Percentiles rank a stretch among this genome's conserved stretches.
phyloP scores from a whole-genome alignment of 345 rosid genomes.

The Eucalyptus sp. region DNA sequence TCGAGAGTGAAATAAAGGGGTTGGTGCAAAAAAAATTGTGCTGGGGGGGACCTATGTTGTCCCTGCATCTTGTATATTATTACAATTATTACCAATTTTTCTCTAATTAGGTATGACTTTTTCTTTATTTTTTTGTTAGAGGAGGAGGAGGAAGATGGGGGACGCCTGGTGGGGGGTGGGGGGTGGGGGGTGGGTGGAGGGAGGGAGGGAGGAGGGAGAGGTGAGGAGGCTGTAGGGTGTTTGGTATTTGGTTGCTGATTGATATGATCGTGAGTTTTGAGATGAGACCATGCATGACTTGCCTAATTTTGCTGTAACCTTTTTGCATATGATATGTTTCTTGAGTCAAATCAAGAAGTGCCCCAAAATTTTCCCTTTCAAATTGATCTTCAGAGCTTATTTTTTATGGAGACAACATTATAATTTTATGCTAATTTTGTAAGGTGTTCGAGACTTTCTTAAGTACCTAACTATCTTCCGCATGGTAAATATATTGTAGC shows the following conservation, averaged over 20 bases:
- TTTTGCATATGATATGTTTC: background rate
- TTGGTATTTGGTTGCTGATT: background rate
- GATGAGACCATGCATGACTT: background rate
- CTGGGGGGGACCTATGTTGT: constrained; percentile 2
- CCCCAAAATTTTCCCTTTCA: background rate
- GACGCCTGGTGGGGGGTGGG: too few relatives aligned
- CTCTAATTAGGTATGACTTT: constrained; percentile 34
- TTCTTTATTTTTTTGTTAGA: background rate
- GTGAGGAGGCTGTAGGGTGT: background rate
- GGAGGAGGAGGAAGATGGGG: background rate
- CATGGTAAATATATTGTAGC: background rate
- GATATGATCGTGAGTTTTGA: background rate
- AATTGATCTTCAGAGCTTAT: background rate
- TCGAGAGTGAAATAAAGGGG: background rate
- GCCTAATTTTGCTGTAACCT: background rate
- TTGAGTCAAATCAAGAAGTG: background rate
- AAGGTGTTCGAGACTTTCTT: background rate
- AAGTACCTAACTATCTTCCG: background rate
- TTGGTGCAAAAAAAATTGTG: background rate
- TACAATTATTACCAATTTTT: constrained; percentile 4
- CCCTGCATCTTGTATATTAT: constrained; percentile 31
- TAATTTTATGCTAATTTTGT: background rate
- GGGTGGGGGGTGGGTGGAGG: background rate
- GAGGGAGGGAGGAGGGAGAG: background rate
- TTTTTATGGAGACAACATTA: background rate